Percentiles rank a stretch among this genome's conserved stretches.
These are phyloP conservation scores for Pseudogymnoascus sp. DNA, from an alignment of 2,329 filamentous ascomycete species.

Conservation along the genomic window DNA sequence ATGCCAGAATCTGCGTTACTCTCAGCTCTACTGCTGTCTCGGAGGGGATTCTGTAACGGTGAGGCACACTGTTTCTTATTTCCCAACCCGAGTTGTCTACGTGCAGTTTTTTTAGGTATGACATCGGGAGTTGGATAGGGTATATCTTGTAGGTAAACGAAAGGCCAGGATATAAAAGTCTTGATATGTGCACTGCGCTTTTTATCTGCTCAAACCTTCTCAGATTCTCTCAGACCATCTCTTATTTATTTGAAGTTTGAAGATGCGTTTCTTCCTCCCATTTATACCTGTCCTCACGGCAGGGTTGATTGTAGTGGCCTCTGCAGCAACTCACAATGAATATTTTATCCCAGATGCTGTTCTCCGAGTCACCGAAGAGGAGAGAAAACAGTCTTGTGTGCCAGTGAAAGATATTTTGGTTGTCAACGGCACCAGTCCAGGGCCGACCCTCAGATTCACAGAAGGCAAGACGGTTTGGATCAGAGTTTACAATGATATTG, in stretches of 20 bases:
- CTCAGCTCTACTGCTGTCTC: not conserved
- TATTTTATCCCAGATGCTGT: constrained; percentile 33
- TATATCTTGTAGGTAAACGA: not conserved
- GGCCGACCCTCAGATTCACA: constrained; percentile 35
- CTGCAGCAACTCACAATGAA: constrained; percentile 17
- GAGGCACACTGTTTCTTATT: not conserved
- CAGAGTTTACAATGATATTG: constrained; percentile 45
- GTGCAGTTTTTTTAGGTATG: not conserved
- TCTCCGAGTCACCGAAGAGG: constrained; percentile 33
- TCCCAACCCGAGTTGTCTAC: not conserved
- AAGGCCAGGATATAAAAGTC: not conserved
- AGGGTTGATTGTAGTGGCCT: not conserved
- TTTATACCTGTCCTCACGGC: not conserved
- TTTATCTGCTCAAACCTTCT: constrained; percentile 1
- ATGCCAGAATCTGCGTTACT: not conserved
- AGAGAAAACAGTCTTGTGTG: constrained; percentile 31
- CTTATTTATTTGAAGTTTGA: not conserved
- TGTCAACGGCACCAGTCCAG: constrained; percentile 41
- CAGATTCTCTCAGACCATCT: not conserved
- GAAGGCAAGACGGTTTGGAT: constrained; percentile 41
- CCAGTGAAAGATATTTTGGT: constrained; percentile 32
- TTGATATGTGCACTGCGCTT: not conserved
- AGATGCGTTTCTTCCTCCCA: not conserved
- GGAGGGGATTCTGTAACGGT: not conserved
- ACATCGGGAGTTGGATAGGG: not conserved